These are phyloP conservation scores for Evernia prunastri DNA, from an alignment of 495 filamentous ascomycete species.

Conservation along the genomic window DNA sequence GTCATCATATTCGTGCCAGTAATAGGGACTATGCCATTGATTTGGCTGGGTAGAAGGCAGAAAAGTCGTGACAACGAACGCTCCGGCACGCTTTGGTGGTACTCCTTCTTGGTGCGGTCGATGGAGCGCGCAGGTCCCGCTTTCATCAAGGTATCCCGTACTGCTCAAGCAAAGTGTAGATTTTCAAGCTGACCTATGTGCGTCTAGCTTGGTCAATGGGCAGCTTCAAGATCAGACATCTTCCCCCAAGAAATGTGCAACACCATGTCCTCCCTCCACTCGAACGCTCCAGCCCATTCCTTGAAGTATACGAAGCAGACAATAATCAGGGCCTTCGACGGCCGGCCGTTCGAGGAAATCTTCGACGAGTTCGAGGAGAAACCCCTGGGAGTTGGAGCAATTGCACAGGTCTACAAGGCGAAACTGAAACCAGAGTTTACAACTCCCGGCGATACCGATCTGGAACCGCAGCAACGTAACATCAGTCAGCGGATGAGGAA, in stretches of 20 bases:
- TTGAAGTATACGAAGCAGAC: constrained; percentile 71
- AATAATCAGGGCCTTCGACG: constrained; percentile 73
- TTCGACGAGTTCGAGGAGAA: constrained; percentile 94
- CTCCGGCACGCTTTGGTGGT: constrained; percentile 89
- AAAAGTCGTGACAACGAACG: constrained; percentile 61
- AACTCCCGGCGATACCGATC: constrained; percentile 50
- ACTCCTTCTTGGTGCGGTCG: constrained; percentile 72
- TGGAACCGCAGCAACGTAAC: constrained; percentile 43
- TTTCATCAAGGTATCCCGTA: constrained; percentile 82
- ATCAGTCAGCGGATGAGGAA: constrained; percentile 62
- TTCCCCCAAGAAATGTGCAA: constrained; percentile 92
- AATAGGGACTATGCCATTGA: constrained; percentile 65
- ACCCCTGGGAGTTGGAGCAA: constrained; percentile 89
- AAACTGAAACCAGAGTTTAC: constrained; percentile 79
- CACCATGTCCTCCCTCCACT: constrained; percentile 92
- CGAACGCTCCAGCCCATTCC: constrained; percentile 86
- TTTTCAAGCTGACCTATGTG: constrained; percentile 7
- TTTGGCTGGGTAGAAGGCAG: constrained; percentile 66
- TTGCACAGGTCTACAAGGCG: constrained; percentile 96
- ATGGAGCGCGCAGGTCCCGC: constrained; percentile 96
- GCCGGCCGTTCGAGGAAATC: constrained; percentile 75
- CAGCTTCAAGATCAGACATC: constrained; percentile 91
- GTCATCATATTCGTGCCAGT: constrained; percentile 88
- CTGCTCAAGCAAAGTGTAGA: background rate
- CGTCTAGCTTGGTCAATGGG: constrained; percentile 91